A percentile compares a stretch with the other conserved stretches of the same genome.
These are phyloP conservation scores for Sporothrix brasiliensis DNA, from an alignment of 2,329 filamentous ascomycete genomes.

Conservation along the genomic window DNA sequence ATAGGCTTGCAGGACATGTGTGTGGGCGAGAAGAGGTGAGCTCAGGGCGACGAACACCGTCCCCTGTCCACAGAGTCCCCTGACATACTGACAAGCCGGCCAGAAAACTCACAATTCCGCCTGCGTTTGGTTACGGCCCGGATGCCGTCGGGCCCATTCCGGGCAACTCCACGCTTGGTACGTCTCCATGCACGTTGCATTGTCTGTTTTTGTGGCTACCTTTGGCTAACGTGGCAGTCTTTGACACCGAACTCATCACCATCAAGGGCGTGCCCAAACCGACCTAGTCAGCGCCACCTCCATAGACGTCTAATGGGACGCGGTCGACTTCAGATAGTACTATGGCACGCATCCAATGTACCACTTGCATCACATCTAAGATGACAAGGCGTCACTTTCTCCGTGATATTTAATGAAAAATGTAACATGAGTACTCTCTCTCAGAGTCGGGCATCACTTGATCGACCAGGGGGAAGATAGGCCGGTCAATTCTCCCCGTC, in stretches of 20 bases:
- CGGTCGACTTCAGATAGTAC: too few species aligned
- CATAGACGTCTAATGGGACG: too few species aligned
- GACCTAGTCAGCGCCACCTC: neutral
- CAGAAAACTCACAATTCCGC: constrained; percentile 22
- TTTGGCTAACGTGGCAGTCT: constrained; percentile 9
- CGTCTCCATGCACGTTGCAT: neutral
- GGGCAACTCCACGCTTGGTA: constrained; percentile 22
- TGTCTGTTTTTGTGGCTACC: neutral
- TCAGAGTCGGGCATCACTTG: too few species aligned
- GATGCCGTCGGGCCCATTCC: constrained; percentile 14
- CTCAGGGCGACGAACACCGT: neutral
- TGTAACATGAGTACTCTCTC: too few species aligned
- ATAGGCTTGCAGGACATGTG: constrained; percentile 15
- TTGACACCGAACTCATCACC: constrained; percentile 10
- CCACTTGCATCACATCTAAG: too few species aligned
- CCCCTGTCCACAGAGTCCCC: too few species aligned
- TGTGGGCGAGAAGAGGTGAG: constrained; percentile 22
- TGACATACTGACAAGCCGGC: neutral
- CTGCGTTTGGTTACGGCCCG: constrained; percentile 12
- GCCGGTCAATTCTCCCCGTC: too few species aligned
- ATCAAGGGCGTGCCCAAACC: constrained; percentile 1
- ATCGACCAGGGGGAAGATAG: too few species aligned
- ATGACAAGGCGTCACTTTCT: too few species aligned
- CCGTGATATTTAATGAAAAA: too few species aligned
- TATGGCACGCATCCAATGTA: too few species aligned